Base-by-base conservation (phyloP, 1,139 yeast genomes). In the Protomyces lactucae-debilis region DNA sequence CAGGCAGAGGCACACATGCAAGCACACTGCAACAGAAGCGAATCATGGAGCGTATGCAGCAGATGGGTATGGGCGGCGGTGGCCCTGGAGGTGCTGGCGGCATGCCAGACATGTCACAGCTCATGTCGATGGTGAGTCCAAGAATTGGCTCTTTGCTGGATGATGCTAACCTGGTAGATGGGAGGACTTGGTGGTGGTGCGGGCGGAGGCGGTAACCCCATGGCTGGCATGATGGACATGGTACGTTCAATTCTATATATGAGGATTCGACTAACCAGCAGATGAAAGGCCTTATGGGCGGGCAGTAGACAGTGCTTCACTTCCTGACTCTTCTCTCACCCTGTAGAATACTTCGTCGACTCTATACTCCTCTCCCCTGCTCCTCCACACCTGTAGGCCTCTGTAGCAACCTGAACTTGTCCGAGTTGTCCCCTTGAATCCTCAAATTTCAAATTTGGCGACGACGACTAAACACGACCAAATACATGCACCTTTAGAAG, bases 1-100 rank as follows among this genome's bases (percentile, higher is more conserved):
- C 76, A 67, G 76, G 75, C 61, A 70, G 73, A 66, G 72, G 67
- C 57, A 66, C 66, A 16, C 70, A 59, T 16, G 40, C 63, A 6
- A 32, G 51, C 23, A 59, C 63, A 37, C 32, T 59, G 45, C 63
- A 59, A 21, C 63, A 59, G 54, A 46, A 55, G 23, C 53, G 54
- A n/a, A 59, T 59, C 57, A 55, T 52, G 53, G 63, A 59, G 23
- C 55, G 63, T 12, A 59, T 59, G 63, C 57, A 52, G 16, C 63
- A 59, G 35, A 59, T 59, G 57, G 63, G 63, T 21, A 59, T 59
- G 63, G 63, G 63, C 10, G 63, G 63, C 40, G 36, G 18, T 12
- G 37, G 36, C 28, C 28, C 18, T 25, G 64, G 64, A 23, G 64
- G 59, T 39, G 56, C 56, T 3, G 61, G 61, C 2, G 64, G 63